Conservation (phyloP, 306 rosid species). For the Prunus mira region DNA sequence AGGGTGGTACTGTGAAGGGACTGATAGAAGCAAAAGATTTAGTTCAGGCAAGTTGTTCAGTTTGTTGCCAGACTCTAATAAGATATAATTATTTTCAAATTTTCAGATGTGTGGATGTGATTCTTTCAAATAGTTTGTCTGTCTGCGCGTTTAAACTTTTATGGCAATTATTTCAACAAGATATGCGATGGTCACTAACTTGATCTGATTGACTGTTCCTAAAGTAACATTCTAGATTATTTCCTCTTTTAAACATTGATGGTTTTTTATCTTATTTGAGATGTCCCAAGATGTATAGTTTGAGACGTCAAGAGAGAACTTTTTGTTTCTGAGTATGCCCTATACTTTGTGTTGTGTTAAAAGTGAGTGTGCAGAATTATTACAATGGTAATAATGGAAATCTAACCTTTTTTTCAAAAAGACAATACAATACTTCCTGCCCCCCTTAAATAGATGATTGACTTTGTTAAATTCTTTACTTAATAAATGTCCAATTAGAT, state of each 20-base stretch:
- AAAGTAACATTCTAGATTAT: not conserved
- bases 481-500: not conserved
- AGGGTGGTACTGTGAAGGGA: slow-evolving; percentile 89
- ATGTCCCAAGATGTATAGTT: not conserved
- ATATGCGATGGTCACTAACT: not conserved
- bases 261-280: not conserved
- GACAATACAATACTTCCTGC: not conserved
- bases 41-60: slow-evolving; percentile 69
- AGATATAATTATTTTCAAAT: not conserved
- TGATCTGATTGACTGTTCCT: not conserved
- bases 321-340: not conserved
- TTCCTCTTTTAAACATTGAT: not conserved
- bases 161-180: not conserved
- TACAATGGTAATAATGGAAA: not conserved
- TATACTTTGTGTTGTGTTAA: not conserved
- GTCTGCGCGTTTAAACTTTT: not conserved
- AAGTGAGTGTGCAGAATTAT: not conserved
- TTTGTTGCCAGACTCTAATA: not conserved
- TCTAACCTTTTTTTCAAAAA: not conserved
- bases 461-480: not conserved
- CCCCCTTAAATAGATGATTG: not conserved
- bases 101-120: not conserved
- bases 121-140: not conserved
- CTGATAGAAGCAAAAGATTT: slow-evolving; percentile 75
- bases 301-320: not conserved